phyloP scores from a whole-genome alignment of 768 basidiomycete species.

The Termitomyces sp. region DNA sequence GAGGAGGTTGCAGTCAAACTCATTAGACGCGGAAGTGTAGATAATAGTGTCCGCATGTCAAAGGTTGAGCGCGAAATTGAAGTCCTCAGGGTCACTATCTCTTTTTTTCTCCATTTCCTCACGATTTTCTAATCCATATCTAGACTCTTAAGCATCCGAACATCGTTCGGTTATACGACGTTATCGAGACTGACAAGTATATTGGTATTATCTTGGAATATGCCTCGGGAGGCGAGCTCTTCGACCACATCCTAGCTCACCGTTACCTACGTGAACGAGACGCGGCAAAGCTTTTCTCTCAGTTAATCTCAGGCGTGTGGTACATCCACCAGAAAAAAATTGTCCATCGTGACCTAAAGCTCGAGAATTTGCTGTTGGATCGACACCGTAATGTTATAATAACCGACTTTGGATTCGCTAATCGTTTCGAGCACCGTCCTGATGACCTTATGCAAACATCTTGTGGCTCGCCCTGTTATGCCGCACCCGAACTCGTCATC shows the following conservation, averaged over 20 bases:
- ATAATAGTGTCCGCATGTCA: conserved; percentile 78
- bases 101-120: not conserved
- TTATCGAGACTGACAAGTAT: conserved; percentile 99
- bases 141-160: conserved; percentile 96
- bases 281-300: conserved; percentile 93
- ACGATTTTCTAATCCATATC: conserved; percentile 12
- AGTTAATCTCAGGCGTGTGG: conserved; percentile 97
- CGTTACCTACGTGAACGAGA: conserved; percentile 93
- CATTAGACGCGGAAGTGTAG: conserved; percentile 89
- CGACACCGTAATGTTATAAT: conserved; percentile 98
- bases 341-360: conserved; percentile 97
- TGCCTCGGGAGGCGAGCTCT: conserved; percentile 96
- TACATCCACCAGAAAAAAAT: conserved; percentile 99
- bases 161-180: conserved; percentile 96
- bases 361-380: conserved; percentile 96
- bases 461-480: conserved; percentile 97
- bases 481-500: conserved; percentile 96
- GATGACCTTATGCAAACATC: conserved; percentile 99
- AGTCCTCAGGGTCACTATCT: conserved; percentile 75
- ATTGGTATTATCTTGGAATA: conserved; percentile 99
- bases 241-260: conserved; percentile 98
- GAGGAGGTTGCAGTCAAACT: conserved; percentile 99
- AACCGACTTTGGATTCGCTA: conserved; percentile 99
- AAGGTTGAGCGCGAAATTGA: conserved; percentile 99
- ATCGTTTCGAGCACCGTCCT: conserved; percentile 86